Conservation (phyloP, 164 flowering plant genomes). For the Piper betle region DNA sequence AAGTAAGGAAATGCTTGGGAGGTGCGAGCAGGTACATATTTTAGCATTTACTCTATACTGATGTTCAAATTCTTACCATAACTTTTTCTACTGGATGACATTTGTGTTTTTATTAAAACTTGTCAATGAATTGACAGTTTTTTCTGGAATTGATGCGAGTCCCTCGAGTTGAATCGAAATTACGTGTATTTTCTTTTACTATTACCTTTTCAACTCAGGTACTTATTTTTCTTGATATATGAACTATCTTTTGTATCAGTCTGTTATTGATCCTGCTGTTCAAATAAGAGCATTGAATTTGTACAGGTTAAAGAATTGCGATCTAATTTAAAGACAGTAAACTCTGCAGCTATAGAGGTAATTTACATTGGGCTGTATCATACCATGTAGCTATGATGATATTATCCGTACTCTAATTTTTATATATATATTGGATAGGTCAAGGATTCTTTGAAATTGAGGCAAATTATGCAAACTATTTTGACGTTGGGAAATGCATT, state of each 20-base stretch:
- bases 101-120: not conserved
- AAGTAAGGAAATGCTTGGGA: slow-evolving; percentile 81
- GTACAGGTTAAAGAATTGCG: slow-evolving; percentile 71
- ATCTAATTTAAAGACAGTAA: slow-evolving; percentile 51
- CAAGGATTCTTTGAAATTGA: slow-evolving; percentile 73
- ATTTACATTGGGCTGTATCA: not conserved
- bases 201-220: slow-evolving; percentile 87
- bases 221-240: not conserved
- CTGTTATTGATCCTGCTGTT: not conserved
- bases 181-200: slow-evolving; percentile 89
- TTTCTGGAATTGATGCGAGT: slow-evolving; percentile 96
- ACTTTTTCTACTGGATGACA: not conserved
- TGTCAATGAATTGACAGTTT: slow-evolving; percentile 41
- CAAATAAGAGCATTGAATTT: slow-evolving; percentile 1
- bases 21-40: slow-evolving; percentile 80
- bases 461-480: slow-evolving; percentile 96
- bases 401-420: not conserved
- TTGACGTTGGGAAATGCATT: slow-evolving; percentile 94
- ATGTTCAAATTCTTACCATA: no score
- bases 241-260: not conserved
- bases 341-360: slow-evolving; percentile 81
- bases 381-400: not conserved
- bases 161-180: slow-evolving; percentile 91
- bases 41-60: not conserved
- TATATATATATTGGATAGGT: slow-evolving; percentile 33